A percentile compares a stretch with the other conserved stretches of the same genome.
Conservation (phyloP, 2,329 filamentous ascomycete species). For the Sporothrix schenckii region DNA sequence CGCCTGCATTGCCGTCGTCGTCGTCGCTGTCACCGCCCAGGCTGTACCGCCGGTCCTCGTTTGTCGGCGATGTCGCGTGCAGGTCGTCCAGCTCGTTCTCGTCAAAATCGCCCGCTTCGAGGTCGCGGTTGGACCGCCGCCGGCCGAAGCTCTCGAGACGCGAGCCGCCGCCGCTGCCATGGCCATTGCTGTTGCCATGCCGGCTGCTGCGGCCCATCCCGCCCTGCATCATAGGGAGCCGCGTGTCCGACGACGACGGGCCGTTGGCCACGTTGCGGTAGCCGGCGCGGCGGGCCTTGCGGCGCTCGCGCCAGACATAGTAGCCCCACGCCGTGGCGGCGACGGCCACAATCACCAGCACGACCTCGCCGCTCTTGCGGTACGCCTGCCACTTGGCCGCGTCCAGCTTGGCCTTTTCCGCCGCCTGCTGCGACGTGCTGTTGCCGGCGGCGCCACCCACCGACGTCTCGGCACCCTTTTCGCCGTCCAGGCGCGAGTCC, state of each 20-base stretch:
- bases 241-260: conserved; percentile 40
- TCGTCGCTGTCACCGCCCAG: conserved; percentile 62
- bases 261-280: conserved; percentile 57
- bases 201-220: neutral
- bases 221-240: conserved; percentile 34
- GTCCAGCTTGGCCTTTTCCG: conserved; percentile 72
- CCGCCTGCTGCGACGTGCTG: conserved; percentile 66
- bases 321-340: conserved; percentile 75
- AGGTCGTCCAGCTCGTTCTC: conserved; percentile 67
- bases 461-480: conserved; percentile 76
- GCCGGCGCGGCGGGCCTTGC: conserved; percentile 50
- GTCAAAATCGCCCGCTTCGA: conserved; percentile 67
- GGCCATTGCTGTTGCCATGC: conserved; percentile 33
- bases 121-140: conserved; percentile 53
- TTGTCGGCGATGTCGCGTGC: conserved; percentile 54
- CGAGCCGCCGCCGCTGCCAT: conserved; percentile 39
- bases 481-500: conserved; percentile 81
- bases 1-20: conserved; percentile 52
- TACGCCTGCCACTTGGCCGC: conserved; percentile 89
- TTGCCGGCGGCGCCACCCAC: conserved; percentile 70
- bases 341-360: conserved; percentile 77
- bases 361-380: conserved; percentile 81
- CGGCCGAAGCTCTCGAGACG: conserved; percentile 54
- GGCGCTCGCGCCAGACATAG: conserved; percentile 65
- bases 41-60: conserved; percentile 56